Evolutionary conservation across 768 basidiomycete species (phyloP), one percentile per base, ranked within the genome.

Genomic region (Xerocomus spinulosus): DNA sequence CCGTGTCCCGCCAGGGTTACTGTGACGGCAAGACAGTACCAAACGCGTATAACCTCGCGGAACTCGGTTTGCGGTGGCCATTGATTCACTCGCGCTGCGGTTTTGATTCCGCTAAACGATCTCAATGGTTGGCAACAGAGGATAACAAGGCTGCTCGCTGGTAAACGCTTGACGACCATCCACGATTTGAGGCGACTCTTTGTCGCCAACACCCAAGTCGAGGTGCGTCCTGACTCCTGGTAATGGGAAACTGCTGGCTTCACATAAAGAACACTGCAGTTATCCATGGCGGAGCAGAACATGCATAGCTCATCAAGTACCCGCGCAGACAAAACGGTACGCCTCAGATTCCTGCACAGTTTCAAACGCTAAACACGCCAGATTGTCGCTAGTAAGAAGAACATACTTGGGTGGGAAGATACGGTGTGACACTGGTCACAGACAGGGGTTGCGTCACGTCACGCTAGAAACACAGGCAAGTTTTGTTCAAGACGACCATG

Each of bases 391-490:
- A 42, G n/a, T n/a, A n/a, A n/a, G 18, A 7, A 35, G 42, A 20
- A 52, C 49, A 17, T 28, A 35, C 50, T n/a, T n/a, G 5, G 13
- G 41, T 51, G 8, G 37, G 35, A 50, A 52, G 54, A 52, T 54
- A 51, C 5, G 30, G 0, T 21, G 64, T 64, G 62, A 67, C 52
- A 25, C 0, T n/a, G 10, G 57, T 64, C 54, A 64, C 54, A 44
- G 25, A 64, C 40, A 67, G 62, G 62, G 62, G 59, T 28, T 1
- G 2, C 50, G 62, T 62, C 59, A 63, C 63, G 32, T 64, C 62
- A 67, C 65, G 29, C 20, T 42, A 20, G 17, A 48, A 33, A 15
- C 17, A n/a, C 46, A 67, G 63, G 65, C 62, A 64, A 67, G 60
- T 67, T n/a, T 48, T 12, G 49, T 51, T 58, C 58, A 53, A 50